Evolutionary conservation across 768 basidiomycete species (phyloP).

Genomic region (Leccinum variicolor): DNA sequence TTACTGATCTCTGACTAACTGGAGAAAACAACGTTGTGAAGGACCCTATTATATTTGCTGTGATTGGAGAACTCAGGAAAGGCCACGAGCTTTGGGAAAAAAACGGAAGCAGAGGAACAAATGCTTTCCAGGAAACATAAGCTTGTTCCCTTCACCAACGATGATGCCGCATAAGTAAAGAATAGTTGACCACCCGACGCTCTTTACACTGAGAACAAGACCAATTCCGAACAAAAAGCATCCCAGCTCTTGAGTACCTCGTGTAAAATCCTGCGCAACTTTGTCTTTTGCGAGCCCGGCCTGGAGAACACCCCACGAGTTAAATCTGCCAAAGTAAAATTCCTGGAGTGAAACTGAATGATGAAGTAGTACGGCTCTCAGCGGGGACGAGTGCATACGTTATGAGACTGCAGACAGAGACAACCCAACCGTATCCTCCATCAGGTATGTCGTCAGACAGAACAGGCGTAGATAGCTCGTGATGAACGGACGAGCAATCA

Average conservation of each 20-base stretch:
- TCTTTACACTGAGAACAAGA: slow-evolving; percentile 22
- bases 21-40: too few relatives aligned
- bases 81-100: too few relatives aligned
- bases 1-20: too few relatives aligned
- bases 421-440: slow-evolving; percentile 33
- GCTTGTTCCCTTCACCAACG: slow-evolving; percentile 29
- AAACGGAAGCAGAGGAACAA: neutral
- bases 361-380: neutral
- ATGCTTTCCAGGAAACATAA: slow-evolving; percentile 22
- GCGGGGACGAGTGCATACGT: slow-evolving; percentile 14
- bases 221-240: slow-evolving; percentile 27
- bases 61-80: too few relatives aligned
- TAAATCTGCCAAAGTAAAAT: slow-evolving; percentile 23
- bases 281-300: slow-evolving; percentile 25
- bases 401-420: slow-evolving; percentile 26
- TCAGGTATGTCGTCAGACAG: slow-evolving; percentile 21
- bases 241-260: neutral
- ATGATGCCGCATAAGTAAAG: slow-evolving; percentile 27
- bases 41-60: too few relatives aligned
- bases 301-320: slow-evolving; percentile 33
- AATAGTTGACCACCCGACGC: slow-evolving; percentile 27
- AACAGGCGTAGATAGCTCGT: neutral
- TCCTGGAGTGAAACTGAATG: slow-evolving; percentile 12
- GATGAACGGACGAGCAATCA: neutral
- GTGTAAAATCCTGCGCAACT: slow-evolving; percentile 21